Conservation (phyloP, 2,329 filamentous ascomycete genomes). For the Stagonosporopsis cucurbitacearum region DNA sequence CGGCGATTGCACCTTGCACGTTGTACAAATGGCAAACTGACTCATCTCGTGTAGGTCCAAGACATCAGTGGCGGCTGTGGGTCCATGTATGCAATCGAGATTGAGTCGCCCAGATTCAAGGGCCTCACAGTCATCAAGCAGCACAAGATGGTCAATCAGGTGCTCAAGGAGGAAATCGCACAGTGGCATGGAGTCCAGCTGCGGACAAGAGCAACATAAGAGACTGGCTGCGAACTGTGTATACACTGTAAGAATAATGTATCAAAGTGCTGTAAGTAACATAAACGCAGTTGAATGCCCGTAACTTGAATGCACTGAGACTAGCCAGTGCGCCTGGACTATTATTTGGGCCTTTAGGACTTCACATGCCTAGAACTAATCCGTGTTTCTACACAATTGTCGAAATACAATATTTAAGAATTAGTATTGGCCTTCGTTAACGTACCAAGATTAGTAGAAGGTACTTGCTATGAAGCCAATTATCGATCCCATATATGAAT, state of each 20-base stretch:
- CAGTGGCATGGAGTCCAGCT: constrained; percentile 84
- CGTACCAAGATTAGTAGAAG: too few species aligned
- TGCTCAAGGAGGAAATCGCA: constrained; percentile 77
- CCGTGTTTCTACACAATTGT: too few species aligned
- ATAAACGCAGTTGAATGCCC: neutral
- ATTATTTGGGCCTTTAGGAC: too few species aligned
- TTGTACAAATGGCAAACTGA: constrained; percentile 12
- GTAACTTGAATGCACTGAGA: too few species aligned
- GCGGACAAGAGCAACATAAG: constrained; percentile 65
- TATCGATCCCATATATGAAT: too few species aligned
- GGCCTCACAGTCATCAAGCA: constrained; percentile 78
- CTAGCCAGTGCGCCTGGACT: too few species aligned
- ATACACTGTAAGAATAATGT: constrained; percentile 14
- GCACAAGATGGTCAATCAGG: constrained; percentile 79
- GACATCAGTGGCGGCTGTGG: constrained; percentile 86
- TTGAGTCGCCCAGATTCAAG: constrained; percentile 73
- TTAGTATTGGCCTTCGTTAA: too few species aligned
- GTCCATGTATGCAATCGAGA: constrained; percentile 85
- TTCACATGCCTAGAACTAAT: too few species aligned
- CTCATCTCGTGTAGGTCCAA: constrained; percentile 60
- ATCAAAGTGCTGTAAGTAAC: neutral
- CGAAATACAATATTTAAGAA: too few species aligned
- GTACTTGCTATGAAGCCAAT: too few species aligned
- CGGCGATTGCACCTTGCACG: neutral
- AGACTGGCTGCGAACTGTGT: constrained; percentile 1